Conservation (phyloP, 805 yeast genomes). For the Clavispora phyllophila region DNA sequence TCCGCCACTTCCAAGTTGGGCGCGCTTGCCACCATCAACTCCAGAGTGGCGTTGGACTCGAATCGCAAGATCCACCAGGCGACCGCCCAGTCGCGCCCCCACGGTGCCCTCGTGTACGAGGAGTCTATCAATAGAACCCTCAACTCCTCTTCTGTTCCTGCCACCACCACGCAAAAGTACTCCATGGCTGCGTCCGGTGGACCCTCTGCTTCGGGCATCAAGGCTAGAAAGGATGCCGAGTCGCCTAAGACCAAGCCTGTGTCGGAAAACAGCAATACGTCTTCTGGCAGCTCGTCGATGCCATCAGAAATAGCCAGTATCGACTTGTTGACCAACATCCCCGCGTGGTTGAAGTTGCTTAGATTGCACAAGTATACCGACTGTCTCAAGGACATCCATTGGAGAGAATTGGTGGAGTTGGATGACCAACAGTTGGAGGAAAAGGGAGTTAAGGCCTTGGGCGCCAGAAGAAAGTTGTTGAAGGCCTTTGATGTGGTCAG, state of each 20-base stretch:
- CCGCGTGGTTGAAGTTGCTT: constrained; percentile 86
- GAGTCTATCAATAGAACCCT: constrained; percentile 33
- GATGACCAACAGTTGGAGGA: constrained; percentile 65
- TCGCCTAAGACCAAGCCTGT: constrained; percentile 4
- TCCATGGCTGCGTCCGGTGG: constrained; percentile 8
- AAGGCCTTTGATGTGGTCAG: constrained; percentile 87
- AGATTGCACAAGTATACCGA: constrained; percentile 93
- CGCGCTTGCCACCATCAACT: constrained; percentile 61
- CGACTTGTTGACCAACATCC: constrained; percentile 66
- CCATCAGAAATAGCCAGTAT: constrained; percentile 37
- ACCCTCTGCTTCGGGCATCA: not conserved
- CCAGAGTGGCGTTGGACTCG: constrained; percentile 45
- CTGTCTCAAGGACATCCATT: constrained; percentile 64
- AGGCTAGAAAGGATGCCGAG: constrained; percentile 4
- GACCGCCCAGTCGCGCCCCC: constrained; percentile 9
- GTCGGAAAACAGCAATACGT: constrained; percentile 2
- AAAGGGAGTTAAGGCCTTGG: constrained; percentile 87
- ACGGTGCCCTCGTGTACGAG: constrained; percentile 15
- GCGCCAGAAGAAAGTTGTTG: constrained; percentile 89
- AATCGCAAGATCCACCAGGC: constrained; percentile 25
- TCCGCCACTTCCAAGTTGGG: constrained; percentile 54
- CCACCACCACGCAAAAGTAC: constrained; percentile 15
- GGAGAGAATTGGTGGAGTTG: constrained; percentile 74
- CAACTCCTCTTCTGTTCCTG: constrained; percentile 36
- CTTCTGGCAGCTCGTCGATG: constrained; percentile 26